Base-by-base conservation (phyloP, 768 basidiomycete species). In the Macrolepiota dolichaula region DNA sequence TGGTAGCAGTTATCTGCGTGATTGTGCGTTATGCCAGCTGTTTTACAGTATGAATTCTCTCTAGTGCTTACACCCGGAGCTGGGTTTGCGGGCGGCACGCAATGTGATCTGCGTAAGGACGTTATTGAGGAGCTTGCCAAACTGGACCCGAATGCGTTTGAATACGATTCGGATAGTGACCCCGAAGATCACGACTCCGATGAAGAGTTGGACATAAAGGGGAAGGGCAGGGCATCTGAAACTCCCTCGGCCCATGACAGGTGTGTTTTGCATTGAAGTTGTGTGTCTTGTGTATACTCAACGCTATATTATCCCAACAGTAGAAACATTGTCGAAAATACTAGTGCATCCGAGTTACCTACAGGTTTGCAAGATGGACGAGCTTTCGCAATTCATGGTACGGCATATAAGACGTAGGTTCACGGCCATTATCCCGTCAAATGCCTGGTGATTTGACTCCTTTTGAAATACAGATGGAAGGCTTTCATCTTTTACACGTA, bases 121-220 rank as follows among this genome's bases (percentile, higher is more conserved):
- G 49, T 22, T 24, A 6, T 10, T 12, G 57, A 59, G 52, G 59
- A 60, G 40, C 35, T 47, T 19, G 38, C 42, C 25, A 47, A 61
- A 24, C 19, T 63, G 22, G 40, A 63, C 11, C 12, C 32, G 7
- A 53, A 51, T 13, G 24, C 50, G 1, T 61, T 60, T 40, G 59
- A 63, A 10, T 63, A 55, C 35, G 53, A 54, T 15, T 55, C 59
- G 9, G 63, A 63, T 27, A 63, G 63, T 36, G 63, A 63, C 25
- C 59, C 61, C 1, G 62, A 63, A n/a, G 58, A 58, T 38, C 19
- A 27, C 7, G 36, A 40, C 10, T 3, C 2, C 40, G 50, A 52
- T 7, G 2, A 7, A 2, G 50, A 24, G 12, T 17, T n/a, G 11
- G 29, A 11, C 1, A 7, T 17, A 0, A 32, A 29, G 32, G 15